Conservation (phyloP, 2,329 filamentous ascomycete genomes). For the Teratosphaeria destructans region DNA sequence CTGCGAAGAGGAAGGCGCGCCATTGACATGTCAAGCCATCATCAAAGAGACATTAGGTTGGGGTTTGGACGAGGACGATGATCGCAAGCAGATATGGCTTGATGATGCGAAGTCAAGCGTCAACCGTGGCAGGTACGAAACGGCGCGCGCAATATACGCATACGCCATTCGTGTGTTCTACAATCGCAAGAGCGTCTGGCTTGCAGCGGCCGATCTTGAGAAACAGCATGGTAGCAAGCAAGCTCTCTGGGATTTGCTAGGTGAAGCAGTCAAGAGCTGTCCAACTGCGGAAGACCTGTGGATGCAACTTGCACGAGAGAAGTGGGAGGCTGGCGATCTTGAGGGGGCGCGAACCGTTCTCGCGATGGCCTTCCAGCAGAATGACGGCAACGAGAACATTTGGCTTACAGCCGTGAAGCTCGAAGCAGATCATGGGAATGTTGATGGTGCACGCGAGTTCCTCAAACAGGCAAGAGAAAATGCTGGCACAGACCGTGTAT, state of each 20-base stretch:
- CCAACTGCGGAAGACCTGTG: constrained; percentile 85
- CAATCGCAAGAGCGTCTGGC: constrained; percentile 79
- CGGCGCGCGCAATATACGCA: constrained; percentile 84
- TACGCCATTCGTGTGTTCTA: constrained; percentile 84
- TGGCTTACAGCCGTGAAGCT: constrained; percentile 95
- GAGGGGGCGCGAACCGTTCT: constrained; percentile 79
- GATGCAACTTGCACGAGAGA: constrained; percentile 93
- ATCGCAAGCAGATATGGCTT: constrained; percentile 91
- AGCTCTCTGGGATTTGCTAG: constrained; percentile 71
- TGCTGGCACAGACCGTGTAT: constrained; percentile 89
- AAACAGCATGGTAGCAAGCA: constrained; percentile 79
- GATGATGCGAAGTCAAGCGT: constrained; percentile 82
- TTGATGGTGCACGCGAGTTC: constrained; percentile 70
- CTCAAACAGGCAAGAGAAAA: constrained; percentile 74
- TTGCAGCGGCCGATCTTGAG: constrained; percentile 83
- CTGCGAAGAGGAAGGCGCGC: constrained; percentile 83
- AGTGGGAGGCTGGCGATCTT: constrained; percentile 79
- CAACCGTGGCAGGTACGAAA: constrained; percentile 72
- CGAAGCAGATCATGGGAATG: constrained; percentile 79
- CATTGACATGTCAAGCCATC: constrained; percentile 78
- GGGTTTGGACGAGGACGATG: constrained; percentile 89
- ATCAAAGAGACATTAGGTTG: constrained; percentile 88
- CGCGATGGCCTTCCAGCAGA: constrained; percentile 83
- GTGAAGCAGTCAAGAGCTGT: constrained; percentile 88
- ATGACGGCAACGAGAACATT: constrained; percentile 94